Evolutionary conservation across 768 basidiomycete species (phyloP).

Genomic region (Mycena rosella): DNA sequence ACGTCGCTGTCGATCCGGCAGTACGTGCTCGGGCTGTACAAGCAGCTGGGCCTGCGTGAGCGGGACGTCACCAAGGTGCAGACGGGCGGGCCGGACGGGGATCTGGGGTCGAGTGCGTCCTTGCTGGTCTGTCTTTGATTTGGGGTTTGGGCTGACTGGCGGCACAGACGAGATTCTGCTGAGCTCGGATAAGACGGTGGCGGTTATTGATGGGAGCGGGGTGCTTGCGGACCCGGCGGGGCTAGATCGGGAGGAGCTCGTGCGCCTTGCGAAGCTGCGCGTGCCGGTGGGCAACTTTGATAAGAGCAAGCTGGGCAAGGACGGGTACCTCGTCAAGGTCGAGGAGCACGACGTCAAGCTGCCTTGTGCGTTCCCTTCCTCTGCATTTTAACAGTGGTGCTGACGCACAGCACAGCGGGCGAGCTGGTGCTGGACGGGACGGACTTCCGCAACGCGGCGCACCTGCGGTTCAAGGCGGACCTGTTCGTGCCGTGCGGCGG

Average conservation of each 20-base stretch:
- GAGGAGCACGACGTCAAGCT: slow-evolving; percentile 94
- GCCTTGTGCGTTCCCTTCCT: slow-evolving; percentile 74
- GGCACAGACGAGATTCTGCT: slow-evolving; percentile 92
- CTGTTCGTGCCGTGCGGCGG: slow-evolving; percentile 98
- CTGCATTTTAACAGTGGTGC: neutral
- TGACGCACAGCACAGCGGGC: slow-evolving; percentile 75
- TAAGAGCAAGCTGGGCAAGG: slow-evolving; percentile 87
- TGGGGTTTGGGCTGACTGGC: neutral
- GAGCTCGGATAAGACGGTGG: slow-evolving; percentile 94
- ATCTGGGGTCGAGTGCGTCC: slow-evolving; percentile 92
- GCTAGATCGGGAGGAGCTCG: slow-evolving; percentile 87
- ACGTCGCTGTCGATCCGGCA: slow-evolving; percentile 95
- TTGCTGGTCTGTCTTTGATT: too few relatives aligned
- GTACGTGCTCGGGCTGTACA: slow-evolving; percentile 95
- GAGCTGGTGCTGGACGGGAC: slow-evolving; percentile 95
- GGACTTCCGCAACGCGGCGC: slow-evolving; percentile 97
- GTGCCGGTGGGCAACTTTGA: slow-evolving; percentile 86
- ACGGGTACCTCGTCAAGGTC: slow-evolving; percentile 93
- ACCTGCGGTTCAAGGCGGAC: slow-evolving; percentile 97
- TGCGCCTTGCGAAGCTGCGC: slow-evolving; percentile 90
- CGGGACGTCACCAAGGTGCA: slow-evolving; percentile 98
- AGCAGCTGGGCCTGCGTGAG: slow-evolving; percentile 92
- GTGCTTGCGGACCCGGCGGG: slow-evolving; percentile 94
- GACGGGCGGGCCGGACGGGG: slow-evolving; percentile 97
- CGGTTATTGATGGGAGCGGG: slow-evolving; percentile 96